These are phyloP conservation scores for Sporothrix humicola DNA, from an alignment of 2,329 filamentous ascomycete genomes.

Conservation along the genomic window DNA sequence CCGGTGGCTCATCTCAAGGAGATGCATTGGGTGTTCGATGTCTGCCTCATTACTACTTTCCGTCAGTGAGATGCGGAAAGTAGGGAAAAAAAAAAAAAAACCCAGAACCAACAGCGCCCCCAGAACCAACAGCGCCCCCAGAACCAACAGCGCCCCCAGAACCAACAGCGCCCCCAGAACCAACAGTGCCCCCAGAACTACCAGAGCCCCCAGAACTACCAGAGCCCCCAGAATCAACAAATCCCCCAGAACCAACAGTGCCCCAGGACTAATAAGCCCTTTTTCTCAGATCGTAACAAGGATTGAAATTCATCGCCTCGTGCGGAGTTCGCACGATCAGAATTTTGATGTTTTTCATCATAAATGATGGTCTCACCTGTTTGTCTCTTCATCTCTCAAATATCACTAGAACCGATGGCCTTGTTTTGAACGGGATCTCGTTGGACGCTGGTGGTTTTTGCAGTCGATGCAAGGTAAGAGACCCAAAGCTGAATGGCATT, in stretches of 20 bases:
- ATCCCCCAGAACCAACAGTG: not conserved
- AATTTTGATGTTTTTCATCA: not conserved
- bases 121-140: not conserved
- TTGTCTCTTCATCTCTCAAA: not conserved
- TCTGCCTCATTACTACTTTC: constrained; percentile 1
- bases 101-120: not conserved
- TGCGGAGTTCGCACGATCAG: no score
- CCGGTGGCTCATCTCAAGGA: constrained; percentile 12
- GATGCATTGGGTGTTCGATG: constrained; percentile 6
- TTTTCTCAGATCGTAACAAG: constrained; percentile 3
- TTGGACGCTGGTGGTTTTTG: constrained; percentile 15
- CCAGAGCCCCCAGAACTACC: not conserved
- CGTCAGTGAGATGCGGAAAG: constrained; percentile 15
- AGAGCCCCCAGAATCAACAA: not conserved
- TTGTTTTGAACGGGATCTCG: constrained; percentile 7
- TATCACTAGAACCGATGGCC: constrained; percentile 6
- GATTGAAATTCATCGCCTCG: no score
- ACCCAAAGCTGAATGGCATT: not conserved
- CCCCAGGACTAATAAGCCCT: not conserved
- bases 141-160: not conserved
- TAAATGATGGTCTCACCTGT: constrained; percentile 1
- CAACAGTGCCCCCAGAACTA: not conserved
- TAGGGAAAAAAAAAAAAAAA: constrained; percentile 11
- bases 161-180: not conserved
- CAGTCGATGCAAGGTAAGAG: constrained; percentile 2